phyloP scores from a whole-genome alignment of 345 rosid species.

The Viola odorata region DNA sequence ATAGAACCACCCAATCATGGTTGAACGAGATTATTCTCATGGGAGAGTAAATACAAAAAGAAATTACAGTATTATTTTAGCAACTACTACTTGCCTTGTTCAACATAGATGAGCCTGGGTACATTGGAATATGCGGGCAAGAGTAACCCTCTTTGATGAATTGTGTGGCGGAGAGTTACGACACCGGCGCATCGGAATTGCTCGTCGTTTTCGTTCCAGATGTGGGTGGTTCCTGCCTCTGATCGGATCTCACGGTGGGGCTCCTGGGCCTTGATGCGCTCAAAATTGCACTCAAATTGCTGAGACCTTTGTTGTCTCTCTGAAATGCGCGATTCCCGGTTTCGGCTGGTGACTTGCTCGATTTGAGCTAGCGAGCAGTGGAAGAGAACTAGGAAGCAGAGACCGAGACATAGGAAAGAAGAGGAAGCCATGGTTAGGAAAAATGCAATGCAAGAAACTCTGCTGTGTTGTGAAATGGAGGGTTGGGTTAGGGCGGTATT shows the following conservation, averaged over 20 bases:
- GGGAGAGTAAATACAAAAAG: too few relatives aligned
- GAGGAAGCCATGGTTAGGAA: conserved; percentile 4
- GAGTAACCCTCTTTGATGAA: conserved; percentile 25
- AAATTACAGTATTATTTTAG: too few relatives aligned
- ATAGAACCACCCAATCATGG: too few relatives aligned
- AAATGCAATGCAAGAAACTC: background rate
- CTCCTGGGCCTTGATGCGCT: conserved; percentile 18
- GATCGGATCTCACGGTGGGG: conserved; percentile 24
- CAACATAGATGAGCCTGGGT: conserved; percentile 32
- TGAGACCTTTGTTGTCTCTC: conserved; percentile 13
- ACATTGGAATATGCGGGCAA: conserved; percentile 33
- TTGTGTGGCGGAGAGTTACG: conserved; percentile 29
- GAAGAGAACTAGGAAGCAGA: conserved; percentile 13
- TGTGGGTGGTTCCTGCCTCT: conserved; percentile 35
- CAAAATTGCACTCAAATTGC: conserved; percentile 24
- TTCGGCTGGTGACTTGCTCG: background rate
- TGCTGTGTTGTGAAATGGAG: background rate
- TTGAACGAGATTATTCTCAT: too few relatives aligned
- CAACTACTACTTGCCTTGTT: conserved; percentile 20
- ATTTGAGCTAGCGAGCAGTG: conserved; percentile 4
- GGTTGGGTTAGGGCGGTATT: background rate
- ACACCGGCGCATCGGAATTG: conserved; percentile 39
- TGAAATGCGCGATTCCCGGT: background rate
- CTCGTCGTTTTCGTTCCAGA: conserved; percentile 31
- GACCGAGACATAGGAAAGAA: conserved; percentile 7